Base-by-base conservation (phyloP, 176 grass and related monocot genomes). In the Triticum timopheevii region DNA sequence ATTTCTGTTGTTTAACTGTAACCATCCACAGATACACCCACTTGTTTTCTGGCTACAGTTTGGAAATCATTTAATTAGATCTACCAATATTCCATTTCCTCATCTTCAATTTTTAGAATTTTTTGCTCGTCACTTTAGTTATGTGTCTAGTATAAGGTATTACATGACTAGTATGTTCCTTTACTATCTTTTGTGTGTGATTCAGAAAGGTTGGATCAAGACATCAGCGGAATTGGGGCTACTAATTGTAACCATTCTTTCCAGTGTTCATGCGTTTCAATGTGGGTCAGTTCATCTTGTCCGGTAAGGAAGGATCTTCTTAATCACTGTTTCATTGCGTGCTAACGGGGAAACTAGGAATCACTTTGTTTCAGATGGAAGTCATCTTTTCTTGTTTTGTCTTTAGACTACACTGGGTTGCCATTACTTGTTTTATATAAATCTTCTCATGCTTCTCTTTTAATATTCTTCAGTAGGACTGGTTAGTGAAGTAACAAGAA, bases 221-320 rank as follows among this genome's bases (percentile, higher is more conserved):
- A 98, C 69, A 98, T 96, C 36, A 98, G 94, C 58, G 97, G 97
- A 64, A 98, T 98, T 90, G 68, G 88, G 69, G 92, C 92, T 80
- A 96, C 97, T 52, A 96, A 92, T n/a, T 98, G 97, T 80, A 94
- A 98, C 40, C 97, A 98, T 77, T 98, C 94, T 20, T 98, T 98
- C 83, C 94, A 94, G 44, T 98, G 94, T 76, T 95, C 94, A 39
- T 96, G 97, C 0, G 92, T 96, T 83, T 96, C 94, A 64, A 91
- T 92, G 84, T 98, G 93, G 94, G 87, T 85, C 54, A 98, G 91
- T 79, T 94, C 97, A 75, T 98, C 94, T 76, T 98, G 97, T 35
- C 89, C 82, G 65, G 97, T 98, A 94, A 91, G 81, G 33, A 88
- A 81, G 13, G 49, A 27, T 82, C 25, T 6, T 74, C 74, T 82